Evolutionary conservation across 225 moss, liverwort and hornwort species (phyloP).

Genomic region (Antitrichia curtipendula): DNA sequence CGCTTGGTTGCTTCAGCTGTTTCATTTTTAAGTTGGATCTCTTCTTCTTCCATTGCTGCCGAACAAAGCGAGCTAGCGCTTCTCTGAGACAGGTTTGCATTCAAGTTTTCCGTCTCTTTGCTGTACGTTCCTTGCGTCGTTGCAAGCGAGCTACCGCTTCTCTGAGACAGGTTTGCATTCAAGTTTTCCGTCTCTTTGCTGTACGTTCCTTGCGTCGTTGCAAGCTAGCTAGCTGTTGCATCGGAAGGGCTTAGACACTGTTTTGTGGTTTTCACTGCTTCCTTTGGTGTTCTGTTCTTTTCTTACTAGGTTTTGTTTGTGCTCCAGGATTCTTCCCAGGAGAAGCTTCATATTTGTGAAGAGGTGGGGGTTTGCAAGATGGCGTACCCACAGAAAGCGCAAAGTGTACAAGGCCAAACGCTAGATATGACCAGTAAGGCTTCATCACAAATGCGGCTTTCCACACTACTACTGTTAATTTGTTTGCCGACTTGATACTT

Average conservation of each 20-base stretch:
- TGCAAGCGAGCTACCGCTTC: no score
- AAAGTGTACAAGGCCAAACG: constrained; percentile 16
- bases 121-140: not conserved
- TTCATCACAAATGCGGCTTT: not conserved
- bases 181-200: not conserved
- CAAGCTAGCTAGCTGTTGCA: no score
- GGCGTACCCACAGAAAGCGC: constrained; percentile 2
- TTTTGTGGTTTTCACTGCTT: not conserved
- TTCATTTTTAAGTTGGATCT: not conserved
- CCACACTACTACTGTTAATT: not conserved
- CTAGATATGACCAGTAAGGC: constrained; percentile 21
- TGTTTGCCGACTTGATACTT: not conserved
- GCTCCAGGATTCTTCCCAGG: not conserved
- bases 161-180: not conserved
- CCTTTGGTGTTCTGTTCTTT: not conserved
- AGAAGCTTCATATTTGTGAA: not conserved
- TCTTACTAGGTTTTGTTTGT: not conserved
- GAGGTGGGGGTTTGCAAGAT: not conserved
- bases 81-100: not conserved
- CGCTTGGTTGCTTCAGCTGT: not conserved
- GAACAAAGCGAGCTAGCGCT: not conserved
- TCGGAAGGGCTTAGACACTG: not conserved
- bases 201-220: not conserved
- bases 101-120: not conserved
- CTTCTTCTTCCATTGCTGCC: not conserved